These are phyloP conservation scores for Pseudozyma thailandica DNA, from an alignment of 1,284 basidiomycete genomes.

Conservation along the genomic window DNA sequence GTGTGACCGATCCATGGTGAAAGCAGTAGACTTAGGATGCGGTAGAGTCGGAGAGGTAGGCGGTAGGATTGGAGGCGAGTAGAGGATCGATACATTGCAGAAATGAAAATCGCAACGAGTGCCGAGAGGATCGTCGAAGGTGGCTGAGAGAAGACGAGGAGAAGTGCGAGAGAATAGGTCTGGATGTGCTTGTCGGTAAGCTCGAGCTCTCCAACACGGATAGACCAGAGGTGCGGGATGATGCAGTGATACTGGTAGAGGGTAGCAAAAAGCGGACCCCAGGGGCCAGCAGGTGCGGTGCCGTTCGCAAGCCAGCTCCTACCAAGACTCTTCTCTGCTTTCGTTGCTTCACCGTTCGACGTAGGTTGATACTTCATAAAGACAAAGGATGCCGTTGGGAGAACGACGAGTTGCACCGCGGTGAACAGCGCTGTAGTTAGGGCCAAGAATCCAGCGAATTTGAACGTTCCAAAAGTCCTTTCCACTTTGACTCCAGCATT, in stretches of 20 bases:
- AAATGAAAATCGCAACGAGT: constrained; percentile 11
- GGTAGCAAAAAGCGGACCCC: constrained; percentile 28
- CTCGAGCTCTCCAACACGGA: constrained; percentile 5
- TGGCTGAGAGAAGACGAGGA: constrained; percentile 28
- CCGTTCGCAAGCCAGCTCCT: constrained; percentile 11
- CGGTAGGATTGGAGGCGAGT: constrained; percentile 17
- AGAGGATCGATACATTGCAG: constrained; percentile 23
- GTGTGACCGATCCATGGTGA: constrained; percentile 23
- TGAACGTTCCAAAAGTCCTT: constrained; percentile 83
- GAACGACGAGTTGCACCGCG: constrained; percentile 7
- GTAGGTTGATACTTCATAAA: not conserved
- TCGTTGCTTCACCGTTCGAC: not conserved
- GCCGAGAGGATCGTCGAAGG: constrained; percentile 3
- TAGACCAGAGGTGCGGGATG: constrained; percentile 38
- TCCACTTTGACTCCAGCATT: constrained; percentile 80
- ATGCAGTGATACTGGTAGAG: constrained; percentile 36
- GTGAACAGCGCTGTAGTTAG: constrained; percentile 20
- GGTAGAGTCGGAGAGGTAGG: constrained; percentile 19
- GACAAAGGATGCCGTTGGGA: constrained; percentile 2
- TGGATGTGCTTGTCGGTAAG: constrained; percentile 28
- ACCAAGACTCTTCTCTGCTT: not conserved
- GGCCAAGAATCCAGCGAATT: constrained; percentile 74
- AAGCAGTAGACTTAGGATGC: constrained; percentile 6
- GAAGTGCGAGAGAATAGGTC: constrained; percentile 7
- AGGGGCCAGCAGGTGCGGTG: constrained; percentile 28